Evolutionary conservation across 805 yeast genomes (phyloP).

Genomic region (Cephaloascus fragrans): DNA sequence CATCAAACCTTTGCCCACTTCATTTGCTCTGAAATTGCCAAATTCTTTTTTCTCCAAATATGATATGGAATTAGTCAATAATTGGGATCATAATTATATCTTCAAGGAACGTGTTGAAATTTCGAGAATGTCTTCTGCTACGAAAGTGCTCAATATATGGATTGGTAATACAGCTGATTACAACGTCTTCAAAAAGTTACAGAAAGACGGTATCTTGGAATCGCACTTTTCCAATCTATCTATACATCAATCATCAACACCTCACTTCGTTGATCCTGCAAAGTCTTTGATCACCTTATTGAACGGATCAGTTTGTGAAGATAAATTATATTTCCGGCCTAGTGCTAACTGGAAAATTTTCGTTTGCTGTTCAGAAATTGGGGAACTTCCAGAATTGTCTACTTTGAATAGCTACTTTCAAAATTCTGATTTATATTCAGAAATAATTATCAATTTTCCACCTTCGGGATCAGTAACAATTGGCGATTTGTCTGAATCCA

Average conservation of each 20-base stretch:
- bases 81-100: constrained; percentile 62
- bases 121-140: constrained; percentile 73
- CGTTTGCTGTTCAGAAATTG: constrained; percentile 51
- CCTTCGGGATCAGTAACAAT: constrained; percentile 77
- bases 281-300: constrained; percentile 13
- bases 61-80: constrained; percentile 34
- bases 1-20: background rate
- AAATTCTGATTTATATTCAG: background rate
- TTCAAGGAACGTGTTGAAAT: constrained; percentile 78
- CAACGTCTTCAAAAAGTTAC: constrained; percentile 24
- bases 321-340: constrained; percentile 21
- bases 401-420: constrained; percentile 19
- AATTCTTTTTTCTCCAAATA: constrained; percentile 15
- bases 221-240: background rate
- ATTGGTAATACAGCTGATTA: constrained; percentile 76
- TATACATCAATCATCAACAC: background rate
- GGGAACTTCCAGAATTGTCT: constrained; percentile 37
- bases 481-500: constrained; percentile 57
- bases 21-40: constrained; percentile 3
- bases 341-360: constrained; percentile 44
- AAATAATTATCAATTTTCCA: constrained; percentile 51
- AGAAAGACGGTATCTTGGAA: too few relatives aligned
- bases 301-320: too few relatives aligned
- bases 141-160: constrained; percentile 57
- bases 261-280: too few relatives aligned